Evolutionary conservation across 352 stramenopile genomes (phyloP).

Genomic region (Paralagenidium karlingii): DNA sequence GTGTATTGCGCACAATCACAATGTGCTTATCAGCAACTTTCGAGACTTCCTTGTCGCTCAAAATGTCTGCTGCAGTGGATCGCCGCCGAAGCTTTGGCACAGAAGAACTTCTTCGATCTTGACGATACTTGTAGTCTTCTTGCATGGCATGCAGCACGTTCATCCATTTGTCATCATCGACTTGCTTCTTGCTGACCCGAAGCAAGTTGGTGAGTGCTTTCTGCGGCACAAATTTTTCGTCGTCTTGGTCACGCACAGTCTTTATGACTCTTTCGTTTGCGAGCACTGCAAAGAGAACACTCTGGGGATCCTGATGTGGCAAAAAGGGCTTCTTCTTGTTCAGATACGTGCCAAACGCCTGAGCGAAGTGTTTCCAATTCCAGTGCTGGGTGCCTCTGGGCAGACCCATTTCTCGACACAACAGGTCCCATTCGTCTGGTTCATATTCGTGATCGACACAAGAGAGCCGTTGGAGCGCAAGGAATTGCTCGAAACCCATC

Average conservation of each 20-base stretch:
- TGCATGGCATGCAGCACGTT: conserved; percentile 30
- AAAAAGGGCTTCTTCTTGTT: conserved; percentile 20
- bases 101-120: too few relatives aligned
- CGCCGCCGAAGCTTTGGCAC: too few relatives aligned
- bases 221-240: conserved; percentile 22
- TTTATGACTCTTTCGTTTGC: conserved; percentile 32
- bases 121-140: conserved; percentile 21
- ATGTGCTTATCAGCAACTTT: conserved; percentile 20
- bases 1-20: conserved; percentile 36
- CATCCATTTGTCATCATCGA: conserved; percentile 37
- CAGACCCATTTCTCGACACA: conserved; percentile 16
- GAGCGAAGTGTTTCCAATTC: conserved; percentile 35
- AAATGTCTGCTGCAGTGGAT: too few relatives aligned
- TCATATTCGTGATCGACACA: conserved; percentile 13
- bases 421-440: conserved; percentile 16
- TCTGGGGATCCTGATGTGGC: conserved; percentile 11
- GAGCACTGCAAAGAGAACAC: conserved; percentile 28
- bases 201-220: conserved; percentile 36
- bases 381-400: conserved; percentile 8
- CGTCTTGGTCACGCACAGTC: conserved; percentile 16
- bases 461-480: conserved; percentile 16
- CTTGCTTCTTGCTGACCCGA: conserved; percentile 16
- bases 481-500: conserved; percentile 19
- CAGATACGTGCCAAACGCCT: conserved; percentile 14
- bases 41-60: too few relatives aligned